Evolutionary conservation across 495 filamentous ascomycete species (phyloP).

Genomic region (Penicillium robsamsonii): DNA sequence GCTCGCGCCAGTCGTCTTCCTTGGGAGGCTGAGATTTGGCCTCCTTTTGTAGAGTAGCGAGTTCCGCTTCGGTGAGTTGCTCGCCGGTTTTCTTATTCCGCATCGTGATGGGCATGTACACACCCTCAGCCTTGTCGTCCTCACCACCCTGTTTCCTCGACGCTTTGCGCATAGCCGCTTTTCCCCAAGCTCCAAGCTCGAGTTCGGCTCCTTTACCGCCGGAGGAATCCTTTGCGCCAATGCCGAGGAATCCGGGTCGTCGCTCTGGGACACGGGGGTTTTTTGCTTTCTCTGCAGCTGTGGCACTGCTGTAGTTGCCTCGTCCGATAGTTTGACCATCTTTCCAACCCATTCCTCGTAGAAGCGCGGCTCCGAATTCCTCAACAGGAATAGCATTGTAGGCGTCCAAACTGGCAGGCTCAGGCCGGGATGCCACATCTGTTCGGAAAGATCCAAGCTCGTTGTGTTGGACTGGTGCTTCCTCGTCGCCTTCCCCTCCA

Average conservation of each 20-base stretch:
- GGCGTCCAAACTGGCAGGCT: constrained; percentile 72
- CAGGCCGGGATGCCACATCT: constrained; percentile 69
- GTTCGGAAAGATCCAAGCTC: constrained; percentile 69
- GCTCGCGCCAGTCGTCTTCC: constrained; percentile 47
- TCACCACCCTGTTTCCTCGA: constrained; percentile 48
- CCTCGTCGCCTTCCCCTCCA: constrained; percentile 10
- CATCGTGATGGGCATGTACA: constrained; percentile 67
- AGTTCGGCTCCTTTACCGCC: constrained; percentile 66
- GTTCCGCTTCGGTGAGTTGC: constrained; percentile 61
- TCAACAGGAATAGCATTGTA: constrained; percentile 89
- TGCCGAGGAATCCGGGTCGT: constrained; percentile 76
- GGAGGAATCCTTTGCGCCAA: constrained; percentile 67
- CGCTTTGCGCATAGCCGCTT: constrained; percentile 58
- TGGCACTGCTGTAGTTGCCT: constrained; percentile 43
- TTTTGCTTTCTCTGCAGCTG: constrained; percentile 29
- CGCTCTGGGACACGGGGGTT: constrained; percentile 53
- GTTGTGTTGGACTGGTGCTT: constrained; percentile 34
- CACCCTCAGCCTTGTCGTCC: constrained; percentile 44
- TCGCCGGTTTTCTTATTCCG: constrained; percentile 65
- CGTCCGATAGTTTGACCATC: constrained; percentile 72
- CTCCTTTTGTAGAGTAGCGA: constrained; percentile 50
- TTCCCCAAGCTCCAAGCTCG: constrained; percentile 74
- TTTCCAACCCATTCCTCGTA: constrained; percentile 92
- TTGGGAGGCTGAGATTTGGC: constrained; percentile 35
- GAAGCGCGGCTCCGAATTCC: constrained; percentile 84